Evolutionary conservation across 345 rosid genomes (phyloP), one percentile per base, ranked within the genome.

Genomic region (Corchorus capsularis): DNA sequence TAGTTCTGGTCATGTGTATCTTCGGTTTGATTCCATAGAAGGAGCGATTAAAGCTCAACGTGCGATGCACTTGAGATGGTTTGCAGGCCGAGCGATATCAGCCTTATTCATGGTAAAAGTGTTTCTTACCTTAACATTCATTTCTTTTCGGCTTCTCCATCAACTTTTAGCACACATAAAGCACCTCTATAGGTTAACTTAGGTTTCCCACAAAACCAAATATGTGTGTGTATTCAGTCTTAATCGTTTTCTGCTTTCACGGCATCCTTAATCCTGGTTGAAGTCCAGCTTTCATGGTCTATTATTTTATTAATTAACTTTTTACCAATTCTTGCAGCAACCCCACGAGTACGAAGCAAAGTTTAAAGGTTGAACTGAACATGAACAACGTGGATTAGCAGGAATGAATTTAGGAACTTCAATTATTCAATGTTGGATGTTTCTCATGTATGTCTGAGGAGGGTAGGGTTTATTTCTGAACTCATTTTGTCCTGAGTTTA

Each of bases 11-110:
- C 79, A 50, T 71, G 98, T 94, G 35, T 93, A 93, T 80, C 81
- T 94, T 73, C 89, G 88, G 43, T 91, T 91, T 78, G 94, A 90
- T 17, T 78, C 88, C 13, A 82, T 86, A 56, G 89, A 91, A 50
- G 93, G 83, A 0, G 89, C 97, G 11, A 86, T 81, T 2, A 80
- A 78, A 59, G 98, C 92, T 52, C 98, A 94, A 74, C 90, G 76
- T 43, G 92, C 94, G 5, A 93, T 94, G 98, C 98, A 94, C 80
- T 77, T 76, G 91, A 90, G 98, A 81, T 94, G 98, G 98, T 94
- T 94, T 85, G 98, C 98, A 1, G 88, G 92, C 39, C 77, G 92
- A 83, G 83, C 88, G 79, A 93, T 94, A 77, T 84, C 93, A 37
- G 98, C 98, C 52, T 79, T 82, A 68, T 94, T 79, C 83, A 86